A percentile compares a stretch with the other conserved stretches of the same genome.
Evolutionary conservation across 2,329 filamentous ascomycete species (phyloP).

Genomic region (Lecanosticta acicola): DNA sequence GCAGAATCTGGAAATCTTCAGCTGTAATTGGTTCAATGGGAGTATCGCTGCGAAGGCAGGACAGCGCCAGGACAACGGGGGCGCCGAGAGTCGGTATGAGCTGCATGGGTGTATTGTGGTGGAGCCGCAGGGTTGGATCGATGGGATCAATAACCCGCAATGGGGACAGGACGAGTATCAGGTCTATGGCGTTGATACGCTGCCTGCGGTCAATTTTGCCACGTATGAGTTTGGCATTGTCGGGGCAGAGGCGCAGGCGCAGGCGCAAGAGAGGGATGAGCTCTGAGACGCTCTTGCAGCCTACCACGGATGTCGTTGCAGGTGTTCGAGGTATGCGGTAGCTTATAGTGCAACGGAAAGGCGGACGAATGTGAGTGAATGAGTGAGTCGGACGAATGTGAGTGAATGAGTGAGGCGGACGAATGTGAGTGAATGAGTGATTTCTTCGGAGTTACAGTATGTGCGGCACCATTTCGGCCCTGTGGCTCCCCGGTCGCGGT

Average conservation of each 20-base stretch:
- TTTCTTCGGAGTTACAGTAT: no score
- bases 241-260: background rate
- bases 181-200: conserved; percentile 41
- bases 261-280: conserved; percentile 2
- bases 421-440: no score
- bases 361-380: no score
- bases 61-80: conserved; percentile 16
- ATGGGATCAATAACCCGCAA: conserved; percentile 87
- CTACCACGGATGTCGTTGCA: no score
- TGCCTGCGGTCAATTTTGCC: conserved; percentile 4
- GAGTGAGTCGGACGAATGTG: no score
- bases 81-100: conserved; percentile 5
- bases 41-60: conserved; percentile 21
- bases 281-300: no score
- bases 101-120: conserved; percentile 55
- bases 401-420: no score
- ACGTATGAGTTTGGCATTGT: conserved; percentile 4
- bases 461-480: no score
- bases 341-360: no score
- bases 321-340: no score
- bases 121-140: conserved; percentile 67
- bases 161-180: conserved; percentile 62
- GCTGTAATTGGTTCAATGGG: conserved; percentile 24
- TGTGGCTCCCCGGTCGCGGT: no score
- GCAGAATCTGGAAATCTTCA: conserved; percentile 27